Percentiles rank a stretch among this genome's conserved stretches.
These are phyloP conservation scores for Ceratocystis cacaofunesta DNA, from an alignment of 2,329 filamentous ascomycete species.

Conservation along the genomic window DNA sequence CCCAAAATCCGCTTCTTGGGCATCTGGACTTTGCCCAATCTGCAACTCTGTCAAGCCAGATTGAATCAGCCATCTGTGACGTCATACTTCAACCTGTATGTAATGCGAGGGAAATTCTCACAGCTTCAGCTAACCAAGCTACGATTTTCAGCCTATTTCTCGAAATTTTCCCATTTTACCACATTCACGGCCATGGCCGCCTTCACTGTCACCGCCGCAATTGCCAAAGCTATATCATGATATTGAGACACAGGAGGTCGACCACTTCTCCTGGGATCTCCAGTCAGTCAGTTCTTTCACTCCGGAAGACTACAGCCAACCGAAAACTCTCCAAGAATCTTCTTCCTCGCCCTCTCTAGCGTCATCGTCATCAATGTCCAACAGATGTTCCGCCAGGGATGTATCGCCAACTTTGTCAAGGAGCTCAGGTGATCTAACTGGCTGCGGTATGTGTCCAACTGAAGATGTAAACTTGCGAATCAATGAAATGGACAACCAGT, in stretches of 20 bases:
- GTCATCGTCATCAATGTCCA: neutral
- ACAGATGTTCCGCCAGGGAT: neutral
- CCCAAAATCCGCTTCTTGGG: neutral
- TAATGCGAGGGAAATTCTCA: too few species aligned
- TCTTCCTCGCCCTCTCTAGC: neutral
- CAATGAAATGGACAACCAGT: neutral
- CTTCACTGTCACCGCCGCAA: neutral
- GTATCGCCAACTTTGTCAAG: neutral
- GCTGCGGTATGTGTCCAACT: neutral
- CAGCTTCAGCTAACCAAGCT: too few species aligned
- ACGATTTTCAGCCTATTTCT: too few species aligned
- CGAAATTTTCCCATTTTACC: neutral
- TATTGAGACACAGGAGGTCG: neutral
- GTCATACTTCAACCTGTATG: too few species aligned
- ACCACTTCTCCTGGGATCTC: slow-evolving; percentile 5
- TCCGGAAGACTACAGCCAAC: slow-evolving; percentile 11
- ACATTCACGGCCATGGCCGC: neutral
- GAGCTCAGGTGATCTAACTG: neutral
- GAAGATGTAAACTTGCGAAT: neutral
- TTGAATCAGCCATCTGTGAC: too few species aligned
- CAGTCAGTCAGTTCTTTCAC: slow-evolving; percentile 14
- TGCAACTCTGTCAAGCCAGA: too few species aligned
- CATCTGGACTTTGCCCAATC: neutral
- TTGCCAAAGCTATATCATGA: neutral
- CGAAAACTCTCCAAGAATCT: neutral